phyloP scores from a whole-genome alignment of 768 basidiomycete genomes.

The Podaxis pistillaris region DNA sequence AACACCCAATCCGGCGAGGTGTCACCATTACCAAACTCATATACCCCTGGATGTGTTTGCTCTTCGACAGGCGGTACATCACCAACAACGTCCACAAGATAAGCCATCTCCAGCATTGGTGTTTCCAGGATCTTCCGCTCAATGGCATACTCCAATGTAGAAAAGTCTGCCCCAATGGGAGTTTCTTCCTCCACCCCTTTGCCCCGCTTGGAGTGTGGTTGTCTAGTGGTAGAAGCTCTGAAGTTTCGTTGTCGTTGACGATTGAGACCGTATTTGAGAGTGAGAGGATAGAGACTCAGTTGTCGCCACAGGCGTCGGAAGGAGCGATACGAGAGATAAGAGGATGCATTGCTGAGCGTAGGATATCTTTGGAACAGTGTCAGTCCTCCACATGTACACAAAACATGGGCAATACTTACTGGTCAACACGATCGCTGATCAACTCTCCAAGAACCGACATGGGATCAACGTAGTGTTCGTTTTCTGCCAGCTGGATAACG shows the following conservation, averaged over 20 bases:
- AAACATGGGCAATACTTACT: constrained; percentile 28
- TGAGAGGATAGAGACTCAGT: constrained; percentile 22
- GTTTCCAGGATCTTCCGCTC: constrained; percentile 82
- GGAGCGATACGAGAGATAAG: constrained; percentile 35
- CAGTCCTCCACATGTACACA: neutral
- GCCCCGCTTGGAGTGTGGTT: constrained; percentile 22
- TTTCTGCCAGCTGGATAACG: constrained; percentile 66
- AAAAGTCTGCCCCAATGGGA: constrained; percentile 53
- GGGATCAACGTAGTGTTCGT: constrained; percentile 68
- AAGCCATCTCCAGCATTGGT: constrained; percentile 73
- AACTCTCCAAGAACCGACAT: constrained; percentile 67
- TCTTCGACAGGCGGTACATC: constrained; percentile 49
- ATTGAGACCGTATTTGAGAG: constrained; percentile 32
- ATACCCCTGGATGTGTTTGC: constrained; percentile 17
- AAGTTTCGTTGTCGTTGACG: constrained; percentile 29
- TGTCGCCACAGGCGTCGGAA: constrained; percentile 29
- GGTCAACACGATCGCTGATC: constrained; percentile 55
- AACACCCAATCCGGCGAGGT: constrained; percentile 92
- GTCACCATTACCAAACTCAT: constrained; percentile 71
- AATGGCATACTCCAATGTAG: constrained; percentile 79
- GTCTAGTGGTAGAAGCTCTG: constrained; percentile 17
- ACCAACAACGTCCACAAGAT: constrained; percentile 85
- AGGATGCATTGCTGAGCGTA: constrained; percentile 26
- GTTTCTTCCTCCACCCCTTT: constrained; percentile 46
- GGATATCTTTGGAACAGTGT: constrained; percentile 28